Base-by-base conservation (phyloP, 192 early-diverging fungal genomes). In the Dissophora ornata region DNA sequence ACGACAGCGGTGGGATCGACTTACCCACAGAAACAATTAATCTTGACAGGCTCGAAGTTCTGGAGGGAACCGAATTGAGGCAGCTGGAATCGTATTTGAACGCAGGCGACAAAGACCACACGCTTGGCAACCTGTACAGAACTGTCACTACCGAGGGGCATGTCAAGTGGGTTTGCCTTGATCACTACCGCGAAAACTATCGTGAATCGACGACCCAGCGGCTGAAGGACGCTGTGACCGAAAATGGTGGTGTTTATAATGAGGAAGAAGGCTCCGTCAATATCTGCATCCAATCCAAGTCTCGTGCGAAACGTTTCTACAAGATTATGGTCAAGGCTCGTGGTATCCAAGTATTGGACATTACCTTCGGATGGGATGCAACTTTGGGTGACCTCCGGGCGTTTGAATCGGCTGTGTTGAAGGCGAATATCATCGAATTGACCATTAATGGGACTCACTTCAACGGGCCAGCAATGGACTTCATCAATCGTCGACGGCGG, bases 141-240 rank as follows among this genome's bases (percentile, higher is more conserved):
- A 67, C 57, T 2, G 55, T 57, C 8, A 67, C 65, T 4, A 9
- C 5, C 0, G 53, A 56, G 25, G 65, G 65, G 1, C 54, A 67
- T 3, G 65, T 67, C 32, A 67, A 67, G 45, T 67, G 65, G 65
- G 65, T 67, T 0, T 67, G 65, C 46, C 33, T n/a, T 22, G 36
- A 67, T 2, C 65, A 67, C 26, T 67, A 67, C 36, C 53, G 54
- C 16, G 32, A 33, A n/a, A 30, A 28, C 45, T 57, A 67, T 36
- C 42, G 47, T 2, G 33, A 32, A 7, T 1, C 51, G 42, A 15
- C 19, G 3, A 44, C 22, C 3, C 19, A 53, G 16, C 26, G 18
- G 6, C 40, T 64, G 1, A 19, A 19, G n/a, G 50, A 64, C 22
- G 38, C 34, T 15, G 56, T 59, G 9, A 33, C 22, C 22, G 22